These are phyloP conservation scores for Thalassiosira mediterranea DNA, from an alignment of 352 stramenopile species.

Conservation along the genomic window DNA sequence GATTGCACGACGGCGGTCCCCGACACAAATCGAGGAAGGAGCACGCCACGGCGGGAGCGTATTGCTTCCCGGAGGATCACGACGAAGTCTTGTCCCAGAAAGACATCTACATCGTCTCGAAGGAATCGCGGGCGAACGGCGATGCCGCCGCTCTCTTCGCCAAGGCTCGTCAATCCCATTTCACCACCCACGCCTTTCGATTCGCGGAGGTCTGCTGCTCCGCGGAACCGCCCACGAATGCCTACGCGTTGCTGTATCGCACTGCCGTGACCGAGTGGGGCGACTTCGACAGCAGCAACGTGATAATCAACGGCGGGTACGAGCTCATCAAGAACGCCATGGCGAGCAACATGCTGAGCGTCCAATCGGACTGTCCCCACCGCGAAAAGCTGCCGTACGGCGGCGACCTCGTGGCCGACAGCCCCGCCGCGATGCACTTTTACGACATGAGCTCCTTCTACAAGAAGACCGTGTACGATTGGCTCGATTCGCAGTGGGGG, in stretches of 20 bases:
- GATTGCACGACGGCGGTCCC: slow-evolving; percentile 46
- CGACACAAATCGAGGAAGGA: slow-evolving; percentile 30
- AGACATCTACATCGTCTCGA: slow-evolving; percentile 30
- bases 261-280: slow-evolving; percentile 47
- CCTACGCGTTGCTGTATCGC: slow-evolving; percentile 38
- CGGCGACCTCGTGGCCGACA: slow-evolving; percentile 47
- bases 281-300: slow-evolving; percentile 45
- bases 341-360: slow-evolving; percentile 54
- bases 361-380: slow-evolving; percentile 63
- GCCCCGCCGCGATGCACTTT: slow-evolving; percentile 40
- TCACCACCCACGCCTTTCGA: slow-evolving; percentile 48
- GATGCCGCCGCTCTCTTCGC: background rate
- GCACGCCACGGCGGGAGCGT: background rate
- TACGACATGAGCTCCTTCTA: slow-evolving; percentile 60
- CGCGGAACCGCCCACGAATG: slow-evolving; percentile 23
- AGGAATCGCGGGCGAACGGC: background rate
- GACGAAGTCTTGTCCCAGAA: slow-evolving; percentile 28
- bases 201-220: slow-evolving; percentile 54
- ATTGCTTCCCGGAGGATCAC: slow-evolving; percentile 40
- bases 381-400: slow-evolving; percentile 61
- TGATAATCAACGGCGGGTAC: slow-evolving; percentile 47
- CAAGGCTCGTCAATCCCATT: slow-evolving; percentile 41
- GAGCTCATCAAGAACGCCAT: slow-evolving; percentile 50
- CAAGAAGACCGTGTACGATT: slow-evolving; percentile 49
- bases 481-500: slow-evolving; percentile 39